Conservation (phyloP, 2,329 filamentous ascomycete genomes). For the Colletotrichum acutatum region DNA sequence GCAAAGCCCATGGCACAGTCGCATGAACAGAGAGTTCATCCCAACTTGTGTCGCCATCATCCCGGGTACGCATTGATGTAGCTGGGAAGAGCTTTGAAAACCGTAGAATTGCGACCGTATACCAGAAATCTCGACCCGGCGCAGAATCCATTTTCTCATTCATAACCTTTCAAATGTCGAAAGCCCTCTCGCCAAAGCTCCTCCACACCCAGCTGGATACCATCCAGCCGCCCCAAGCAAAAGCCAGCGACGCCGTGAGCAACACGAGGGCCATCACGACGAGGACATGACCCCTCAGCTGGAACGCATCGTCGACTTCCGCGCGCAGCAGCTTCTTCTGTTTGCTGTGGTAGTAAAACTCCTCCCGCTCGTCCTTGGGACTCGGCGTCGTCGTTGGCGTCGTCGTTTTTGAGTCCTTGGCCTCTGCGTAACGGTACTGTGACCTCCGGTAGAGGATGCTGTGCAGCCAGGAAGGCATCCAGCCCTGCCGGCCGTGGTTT, state of each 20-base stretch:
- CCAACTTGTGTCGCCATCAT: background rate
- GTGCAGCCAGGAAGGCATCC: slow-evolving; percentile 54
- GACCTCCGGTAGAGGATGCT: slow-evolving; percentile 52
- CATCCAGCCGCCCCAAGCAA: slow-evolving; percentile 43
- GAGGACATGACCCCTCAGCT: slow-evolving; percentile 66
- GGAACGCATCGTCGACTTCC: slow-evolving; percentile 73
- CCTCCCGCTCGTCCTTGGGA: slow-evolving; percentile 38
- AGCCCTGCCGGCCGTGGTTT: slow-evolving; percentile 43
- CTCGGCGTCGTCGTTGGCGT: background rate
- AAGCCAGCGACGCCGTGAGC: slow-evolving; percentile 36
- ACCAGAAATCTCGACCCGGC: background rate
- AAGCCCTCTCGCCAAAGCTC: background rate
- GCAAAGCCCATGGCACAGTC: background rate
- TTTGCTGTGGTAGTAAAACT: slow-evolving; percentile 64
- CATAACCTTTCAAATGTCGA: background rate
- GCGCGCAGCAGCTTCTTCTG: slow-evolving; percentile 70
- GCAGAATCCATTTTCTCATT: background rate
- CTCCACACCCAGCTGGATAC: slow-evolving; percentile 23
- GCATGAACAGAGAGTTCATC: slow-evolving; percentile 6
- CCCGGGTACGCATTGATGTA: background rate
- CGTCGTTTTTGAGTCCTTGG: slow-evolving; percentile 31
- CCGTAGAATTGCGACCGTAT: no score
- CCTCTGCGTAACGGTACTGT: slow-evolving; percentile 49
- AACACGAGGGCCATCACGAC: slow-evolving; percentile 54
- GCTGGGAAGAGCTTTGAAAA: background rate